Percentiles rank a stretch among this genome's conserved stretches.
Conservation (phyloP, 106 monocot genomes). For the Apostasia shenzhenica region DNA sequence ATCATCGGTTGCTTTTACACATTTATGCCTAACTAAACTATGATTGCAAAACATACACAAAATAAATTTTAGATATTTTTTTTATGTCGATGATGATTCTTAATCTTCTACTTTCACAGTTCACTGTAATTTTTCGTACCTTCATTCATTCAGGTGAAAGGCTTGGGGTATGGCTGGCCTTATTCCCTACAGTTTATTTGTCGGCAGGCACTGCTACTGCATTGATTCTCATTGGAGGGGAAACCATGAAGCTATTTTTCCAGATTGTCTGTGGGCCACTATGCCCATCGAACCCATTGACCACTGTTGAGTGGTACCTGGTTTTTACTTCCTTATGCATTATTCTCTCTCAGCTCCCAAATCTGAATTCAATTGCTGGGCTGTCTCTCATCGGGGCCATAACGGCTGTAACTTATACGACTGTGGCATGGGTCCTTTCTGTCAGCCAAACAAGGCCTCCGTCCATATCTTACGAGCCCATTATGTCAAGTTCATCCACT, state of each 20-base stretch:
- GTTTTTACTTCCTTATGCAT: constrained; percentile 85
- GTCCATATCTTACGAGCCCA: constrained; percentile 68
- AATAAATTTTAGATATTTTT: no score
- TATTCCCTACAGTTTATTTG: constrained; percentile 91
- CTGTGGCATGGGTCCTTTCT: constrained; percentile 86
- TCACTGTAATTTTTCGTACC: not conserved
- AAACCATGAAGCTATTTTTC: constrained; percentile 97
- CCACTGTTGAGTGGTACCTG: constrained; percentile 95
- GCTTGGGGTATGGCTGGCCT: constrained; percentile 73
- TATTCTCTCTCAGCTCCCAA: constrained; percentile 95
- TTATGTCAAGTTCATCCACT: constrained; percentile 22
- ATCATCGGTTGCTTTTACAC: no score
- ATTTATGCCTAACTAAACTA: no score
- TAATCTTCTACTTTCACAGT: no score
- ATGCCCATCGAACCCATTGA: constrained; percentile 72
- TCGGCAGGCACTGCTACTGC: constrained; percentile 96
- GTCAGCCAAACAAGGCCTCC: constrained; percentile 66
- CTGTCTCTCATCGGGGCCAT: constrained; percentile 90
- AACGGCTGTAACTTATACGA: constrained; percentile 76
- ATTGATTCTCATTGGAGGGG: constrained; percentile 84
- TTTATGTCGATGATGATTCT: no score
- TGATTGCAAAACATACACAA: no score
- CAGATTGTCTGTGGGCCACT: constrained; percentile 76
- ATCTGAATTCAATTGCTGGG: constrained; percentile 93
- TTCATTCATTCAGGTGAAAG: constrained; percentile 62